Conservation (phyloP, 169 alveolate species). For the Babesia bigemina region DNA sequence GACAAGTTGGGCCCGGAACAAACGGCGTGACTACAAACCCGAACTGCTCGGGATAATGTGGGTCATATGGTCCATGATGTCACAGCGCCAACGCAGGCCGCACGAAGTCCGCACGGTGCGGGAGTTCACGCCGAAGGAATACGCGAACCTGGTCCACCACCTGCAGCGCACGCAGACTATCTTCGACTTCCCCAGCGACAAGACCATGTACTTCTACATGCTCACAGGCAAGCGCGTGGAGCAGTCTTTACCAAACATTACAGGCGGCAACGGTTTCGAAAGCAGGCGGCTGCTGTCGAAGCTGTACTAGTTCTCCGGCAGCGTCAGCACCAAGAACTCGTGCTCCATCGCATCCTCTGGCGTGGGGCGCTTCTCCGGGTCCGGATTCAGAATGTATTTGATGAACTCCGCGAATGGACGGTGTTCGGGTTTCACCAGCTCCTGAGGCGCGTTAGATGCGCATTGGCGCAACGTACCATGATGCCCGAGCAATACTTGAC, state of each 20-base stretch:
- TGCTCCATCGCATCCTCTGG: conserved; percentile 87
- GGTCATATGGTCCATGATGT: background rate
- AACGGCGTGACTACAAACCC: conserved; percentile 73
- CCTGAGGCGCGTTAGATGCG: conserved; percentile 16
- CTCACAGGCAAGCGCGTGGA: conserved; percentile 64
- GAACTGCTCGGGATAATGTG: conserved; percentile 72
- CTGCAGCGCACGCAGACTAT: conserved; percentile 68
- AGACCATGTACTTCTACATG: conserved; percentile 79
- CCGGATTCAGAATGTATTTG: conserved; percentile 79
- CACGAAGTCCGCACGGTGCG: conserved; percentile 74
- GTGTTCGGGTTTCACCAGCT: conserved; percentile 79
- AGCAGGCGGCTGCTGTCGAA: conserved; percentile 73
- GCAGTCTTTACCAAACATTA: conserved; percentile 23
- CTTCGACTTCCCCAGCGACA: conserved; percentile 76
- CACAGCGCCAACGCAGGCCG: conserved; percentile 31
- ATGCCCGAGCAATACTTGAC: conserved; percentile 67
- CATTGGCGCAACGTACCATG: conserved; percentile 22
- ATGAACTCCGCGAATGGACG: conserved; percentile 84
- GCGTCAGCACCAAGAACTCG: conserved; percentile 74
- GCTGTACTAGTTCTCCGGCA: conserved; percentile 67
- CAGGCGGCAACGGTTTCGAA: conserved; percentile 82
- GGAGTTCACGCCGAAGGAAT: conserved; percentile 73
- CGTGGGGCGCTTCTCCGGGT: conserved; percentile 83
- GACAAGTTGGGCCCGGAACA: conserved; percentile 75
- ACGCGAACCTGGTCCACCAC: conserved; percentile 72